Conservation (phyloP, 2,329 filamentous ascomycete species). For the Venturia carpophila region DNA sequence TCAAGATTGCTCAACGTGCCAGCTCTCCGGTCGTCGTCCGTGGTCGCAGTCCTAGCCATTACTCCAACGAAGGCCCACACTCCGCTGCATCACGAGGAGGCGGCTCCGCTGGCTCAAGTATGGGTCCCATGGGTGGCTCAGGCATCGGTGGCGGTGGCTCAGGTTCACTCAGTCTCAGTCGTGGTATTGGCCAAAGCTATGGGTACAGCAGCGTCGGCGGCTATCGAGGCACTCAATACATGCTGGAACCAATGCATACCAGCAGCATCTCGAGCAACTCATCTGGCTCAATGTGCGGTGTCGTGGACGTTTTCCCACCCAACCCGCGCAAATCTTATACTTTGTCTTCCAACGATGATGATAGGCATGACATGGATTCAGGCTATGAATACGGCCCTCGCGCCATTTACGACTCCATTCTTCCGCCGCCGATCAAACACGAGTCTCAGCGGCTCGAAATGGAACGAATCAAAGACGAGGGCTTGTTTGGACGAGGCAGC, state of each 20-base stretch:
- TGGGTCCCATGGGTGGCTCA: slow-evolving; percentile 43
- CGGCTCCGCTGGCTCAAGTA: slow-evolving; percentile 51
- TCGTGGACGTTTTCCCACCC: slow-evolving; percentile 27
- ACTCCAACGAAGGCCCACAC: slow-evolving; percentile 57
- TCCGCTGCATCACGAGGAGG: slow-evolving; percentile 29
- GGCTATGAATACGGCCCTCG: slow-evolving; percentile 35
- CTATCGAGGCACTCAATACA: slow-evolving; percentile 30
- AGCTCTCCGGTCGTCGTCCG: slow-evolving; percentile 83
- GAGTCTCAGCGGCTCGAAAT: slow-evolving; percentile 22
- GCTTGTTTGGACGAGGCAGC: slow-evolving; percentile 5
- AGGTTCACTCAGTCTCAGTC: neutral
- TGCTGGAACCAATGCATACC: slow-evolving; percentile 32
- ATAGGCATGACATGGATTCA: slow-evolving; percentile 1
- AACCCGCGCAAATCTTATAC: neutral
- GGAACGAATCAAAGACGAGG: slow-evolving; percentile 10
- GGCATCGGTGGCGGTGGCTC: slow-evolving; percentile 27
- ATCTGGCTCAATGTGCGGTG: slow-evolving; percentile 35
- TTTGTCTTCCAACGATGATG: slow-evolving; percentile 5
- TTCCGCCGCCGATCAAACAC: slow-evolving; percentile 27
- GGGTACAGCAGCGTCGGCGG: slow-evolving; percentile 24
- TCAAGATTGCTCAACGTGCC: slow-evolving; percentile 64
- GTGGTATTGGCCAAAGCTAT: slow-evolving; percentile 21
- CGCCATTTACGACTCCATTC: slow-evolving; percentile 35
- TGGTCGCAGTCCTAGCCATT: slow-evolving; percentile 73
- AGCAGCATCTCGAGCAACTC: slow-evolving; percentile 40